Evolutionary conservation across 1,284 basidiomycete species (phyloP), one percentile per base, ranked within the genome.

Genomic region (Neolentinus lepideus): DNA sequence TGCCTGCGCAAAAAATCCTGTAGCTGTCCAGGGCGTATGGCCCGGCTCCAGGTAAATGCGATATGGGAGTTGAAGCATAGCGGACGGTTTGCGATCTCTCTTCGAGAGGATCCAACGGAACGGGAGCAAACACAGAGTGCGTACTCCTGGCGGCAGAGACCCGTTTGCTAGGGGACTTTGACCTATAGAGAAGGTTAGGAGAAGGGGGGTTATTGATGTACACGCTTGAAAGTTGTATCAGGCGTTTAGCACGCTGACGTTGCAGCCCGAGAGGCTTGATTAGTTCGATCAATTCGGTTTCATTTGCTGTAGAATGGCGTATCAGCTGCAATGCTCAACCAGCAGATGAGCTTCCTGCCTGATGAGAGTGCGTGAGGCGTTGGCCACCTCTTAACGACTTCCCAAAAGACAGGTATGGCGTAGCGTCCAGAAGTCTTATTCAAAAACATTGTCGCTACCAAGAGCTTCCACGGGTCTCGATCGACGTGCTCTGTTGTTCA

Each of bases 1-100:
- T 53, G 57, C 64, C 56, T 55, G 65, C 66, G 55, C 80, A 85
- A 63, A 85, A 88, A 19, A 88, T 84, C 31, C 83, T 75, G 60
- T 84, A 84, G 1, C 83, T 86, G 62, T 87, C 84, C 0, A 84
- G 71, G 0, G 85, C 85, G 58, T 87, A 88, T 1, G 73, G 70
- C 0, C 85, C 84, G 1, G 77, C 70, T 0, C 83, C 83, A 0
- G 82, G 81, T 9, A 81, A 70, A 60, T 81, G 77, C 11, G 79
- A 79, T 43, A 81, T 69, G 0, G 75, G 70, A 1, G 76, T 79
- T 8, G 68, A 64, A 3, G 74, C 71, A 58, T 80, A 81, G 31
- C 58, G 62, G 12, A 59, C 19, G 12, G 38, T 3, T 43, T 16
- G 38, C 19, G 19, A 6, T 4, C 8, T 43, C 4, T 43, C 38